Conservation (phyloP, 805 yeast genomes). For the Groenewaldozyma salmanticensis region DNA sequence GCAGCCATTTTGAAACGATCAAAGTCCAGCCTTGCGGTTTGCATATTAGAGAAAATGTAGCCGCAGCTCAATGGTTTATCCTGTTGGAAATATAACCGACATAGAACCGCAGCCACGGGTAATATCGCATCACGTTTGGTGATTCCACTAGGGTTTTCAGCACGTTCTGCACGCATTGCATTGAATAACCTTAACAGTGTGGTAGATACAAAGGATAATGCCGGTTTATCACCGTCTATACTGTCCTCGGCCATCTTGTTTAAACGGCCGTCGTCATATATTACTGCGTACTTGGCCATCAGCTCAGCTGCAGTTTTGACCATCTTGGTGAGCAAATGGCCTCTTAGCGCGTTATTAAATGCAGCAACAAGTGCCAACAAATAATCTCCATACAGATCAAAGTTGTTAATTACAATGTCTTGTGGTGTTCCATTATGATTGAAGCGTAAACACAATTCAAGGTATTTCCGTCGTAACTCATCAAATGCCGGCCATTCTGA, state of each 20-base stretch:
- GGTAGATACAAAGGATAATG: slow-evolving; percentile 38
- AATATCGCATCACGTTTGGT: slow-evolving; percentile 1
- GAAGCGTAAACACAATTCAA: slow-evolving; percentile 31
- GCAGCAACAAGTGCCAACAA: slow-evolving; percentile 34
- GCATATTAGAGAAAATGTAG: slow-evolving; percentile 48
- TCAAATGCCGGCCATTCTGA: slow-evolving; percentile 39
- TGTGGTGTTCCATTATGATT: slow-evolving; percentile 53
- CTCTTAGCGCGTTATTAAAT: slow-evolving; percentile 26
- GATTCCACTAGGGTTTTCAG: slow-evolving; percentile 6
- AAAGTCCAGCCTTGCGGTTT: slow-evolving; percentile 37
- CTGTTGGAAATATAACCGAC: slow-evolving; percentile 43
- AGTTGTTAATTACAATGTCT: slow-evolving; percentile 38
- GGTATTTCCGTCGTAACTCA: slow-evolving; percentile 38
- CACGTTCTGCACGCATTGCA: slow-evolving; percentile 42
- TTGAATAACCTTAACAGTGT: slow-evolving; percentile 50
- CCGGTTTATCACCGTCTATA: background rate
- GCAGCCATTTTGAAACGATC: slow-evolving; percentile 35
- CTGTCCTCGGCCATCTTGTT: slow-evolving; percentile 9
- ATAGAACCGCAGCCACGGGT: slow-evolving; percentile 41
- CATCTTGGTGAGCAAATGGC: slow-evolving; percentile 13
- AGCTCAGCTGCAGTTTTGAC: slow-evolving; percentile 2
- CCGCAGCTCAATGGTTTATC: slow-evolving; percentile 27
- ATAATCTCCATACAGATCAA: slow-evolving; percentile 41
- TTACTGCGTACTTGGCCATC: background rate
- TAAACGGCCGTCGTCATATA: slow-evolving; percentile 6